These are phyloP conservation scores for Sporothrix curviconia DNA, from an alignment of 2,329 filamentous ascomycete species.

Conservation along the genomic window DNA sequence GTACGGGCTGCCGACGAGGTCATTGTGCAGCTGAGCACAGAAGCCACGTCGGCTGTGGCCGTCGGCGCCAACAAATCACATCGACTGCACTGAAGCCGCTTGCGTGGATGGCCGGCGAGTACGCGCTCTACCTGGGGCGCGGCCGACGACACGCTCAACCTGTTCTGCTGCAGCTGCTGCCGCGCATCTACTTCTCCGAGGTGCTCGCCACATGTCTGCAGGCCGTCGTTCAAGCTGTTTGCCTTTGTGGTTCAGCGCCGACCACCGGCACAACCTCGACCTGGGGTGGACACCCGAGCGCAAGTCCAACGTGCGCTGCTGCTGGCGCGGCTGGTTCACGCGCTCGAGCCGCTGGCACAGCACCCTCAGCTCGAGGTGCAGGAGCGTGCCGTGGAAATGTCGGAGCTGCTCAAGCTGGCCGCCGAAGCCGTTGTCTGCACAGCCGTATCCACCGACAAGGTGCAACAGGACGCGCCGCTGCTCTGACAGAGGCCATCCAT, in stretches of 20 bases:
- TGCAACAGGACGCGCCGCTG: slow-evolving; percentile 64
- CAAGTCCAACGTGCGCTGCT: slow-evolving; percentile 69
- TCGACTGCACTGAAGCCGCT: slow-evolving; percentile 66
- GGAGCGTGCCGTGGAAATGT: slow-evolving; percentile 86
- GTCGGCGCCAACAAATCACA: slow-evolving; percentile 48
- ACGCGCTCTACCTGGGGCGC: slow-evolving; percentile 63
- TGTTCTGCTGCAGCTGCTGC: slow-evolving; percentile 63
- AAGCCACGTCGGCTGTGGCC: slow-evolving; percentile 34
- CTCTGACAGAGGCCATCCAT: slow-evolving; percentile 91
- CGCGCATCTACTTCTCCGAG: slow-evolving; percentile 52
- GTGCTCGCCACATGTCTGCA: slow-evolving; percentile 77
- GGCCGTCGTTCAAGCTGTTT: slow-evolving; percentile 79
- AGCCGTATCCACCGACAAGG: slow-evolving; percentile 48
- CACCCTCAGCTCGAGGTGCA: slow-evolving; percentile 92
- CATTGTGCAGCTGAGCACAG: slow-evolving; percentile 49
- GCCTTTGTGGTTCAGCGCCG: slow-evolving; percentile 61
- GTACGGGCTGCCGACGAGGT: slow-evolving; percentile 77
- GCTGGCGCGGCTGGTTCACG: slow-evolving; percentile 74
- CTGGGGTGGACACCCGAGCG: slow-evolving; percentile 62
- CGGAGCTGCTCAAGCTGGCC: slow-evolving; percentile 81
- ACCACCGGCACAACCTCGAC: slow-evolving; percentile 34
- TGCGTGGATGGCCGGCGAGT: slow-evolving; percentile 86
- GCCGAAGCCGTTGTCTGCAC: slow-evolving; percentile 70
- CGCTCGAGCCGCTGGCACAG: slow-evolving; percentile 68
- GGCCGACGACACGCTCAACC: slow-evolving; percentile 65